A percentile compares a stretch with the other conserved stretches of the same genome.
These are phyloP conservation scores for Pelargonium citronellum DNA, from an alignment of 441 rosid genomes.

Conservation along the genomic window DNA sequence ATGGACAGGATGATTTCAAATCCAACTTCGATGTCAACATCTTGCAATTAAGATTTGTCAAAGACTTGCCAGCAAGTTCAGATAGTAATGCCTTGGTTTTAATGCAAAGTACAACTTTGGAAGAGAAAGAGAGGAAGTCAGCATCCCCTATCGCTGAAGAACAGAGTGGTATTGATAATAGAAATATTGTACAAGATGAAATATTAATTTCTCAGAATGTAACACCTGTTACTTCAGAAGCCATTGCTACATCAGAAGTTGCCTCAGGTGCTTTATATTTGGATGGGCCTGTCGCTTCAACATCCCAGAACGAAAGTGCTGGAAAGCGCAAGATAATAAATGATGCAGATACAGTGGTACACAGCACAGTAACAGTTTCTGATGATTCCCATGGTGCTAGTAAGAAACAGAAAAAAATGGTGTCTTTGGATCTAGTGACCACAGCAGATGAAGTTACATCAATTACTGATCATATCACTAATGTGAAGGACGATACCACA, in stretches of 20 bases:
- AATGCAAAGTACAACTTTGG: constrained; percentile 24
- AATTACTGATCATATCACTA: constrained; percentile 26
- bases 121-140: constrained; percentile 24
- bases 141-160: constrained; percentile 26
- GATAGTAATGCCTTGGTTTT: constrained; percentile 16
- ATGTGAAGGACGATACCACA: constrained; percentile 25
- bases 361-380: constrained; percentile 21
- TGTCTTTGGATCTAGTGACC: constrained; percentile 25
- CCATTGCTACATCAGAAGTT: constrained; percentile 23
- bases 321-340: constrained; percentile 42
- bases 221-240: constrained; percentile 25
- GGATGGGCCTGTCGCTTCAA: constrained; percentile 22
- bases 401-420: constrained; percentile 46
- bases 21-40: constrained; percentile 19
- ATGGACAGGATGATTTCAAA: constrained; percentile 5
- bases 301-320: constrained; percentile 24
- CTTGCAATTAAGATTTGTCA: constrained; percentile 46
- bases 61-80: constrained; percentile 35
- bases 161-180: constrained; percentile 15
- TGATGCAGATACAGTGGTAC: constrained; percentile 17
- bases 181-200: constrained; percentile 23
- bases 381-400: constrained; percentile 30
- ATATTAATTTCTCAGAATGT: constrained; percentile 23
- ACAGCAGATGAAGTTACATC: constrained; percentile 26
- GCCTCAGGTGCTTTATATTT: constrained; percentile 23